Base-by-base conservation (phyloP, 2,329 filamentous ascomycete genomes). In the Mycogone perniciosa region DNA sequence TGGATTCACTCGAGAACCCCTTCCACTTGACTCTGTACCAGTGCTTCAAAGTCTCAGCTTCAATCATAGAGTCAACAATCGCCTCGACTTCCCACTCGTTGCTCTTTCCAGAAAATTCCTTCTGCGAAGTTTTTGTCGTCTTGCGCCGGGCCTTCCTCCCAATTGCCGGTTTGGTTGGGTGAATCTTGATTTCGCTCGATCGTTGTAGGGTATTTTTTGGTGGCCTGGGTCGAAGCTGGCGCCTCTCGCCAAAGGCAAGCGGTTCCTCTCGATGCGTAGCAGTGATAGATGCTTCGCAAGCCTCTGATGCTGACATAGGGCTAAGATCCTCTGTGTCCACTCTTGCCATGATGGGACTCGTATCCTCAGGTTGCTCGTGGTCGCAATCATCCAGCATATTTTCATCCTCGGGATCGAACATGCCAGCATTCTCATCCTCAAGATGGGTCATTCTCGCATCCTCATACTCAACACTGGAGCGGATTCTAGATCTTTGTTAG, bases 11-110 rank as follows among this genome's bases (percentile, higher is more conserved):
- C 0, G 66, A 46, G 48, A 69, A 81, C 0, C 73, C 75, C 56
- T 73, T 71, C 79, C 79, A 82, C 60, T 81, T 79, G 48, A 82
- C 70, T 4, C 66, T 54, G 59, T 76, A 82, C 58, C 71, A 61
- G 54, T 70, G 64, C 52, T 68, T 60, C 53, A 65, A 64, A 1
- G 67, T 70, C 5, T 62, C 59, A 6, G 58, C 59, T 38, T 75
- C 68, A 35, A 75, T 63, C 4, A 59, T 62, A 0, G 67, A 67
- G 13, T 69, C 68, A 8, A 77, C 46, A 31, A 80, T 75, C 3
- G 60, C 57, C 57, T 81, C 76, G 0, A 80, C 74, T 47, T 74
- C 70, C 60, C 68, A 80, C 51, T 73, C 68, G 4, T 61, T 59
- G 9, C 58, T 55, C 6, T n/a, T 7, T 7, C 11, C 30, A 20